Percentiles rank a stretch among this genome's conserved stretches.
These are phyloP conservation scores for Leishmania guyanensis DNA, from an alignment of 208 protist species.

Conservation along the genomic window DNA sequence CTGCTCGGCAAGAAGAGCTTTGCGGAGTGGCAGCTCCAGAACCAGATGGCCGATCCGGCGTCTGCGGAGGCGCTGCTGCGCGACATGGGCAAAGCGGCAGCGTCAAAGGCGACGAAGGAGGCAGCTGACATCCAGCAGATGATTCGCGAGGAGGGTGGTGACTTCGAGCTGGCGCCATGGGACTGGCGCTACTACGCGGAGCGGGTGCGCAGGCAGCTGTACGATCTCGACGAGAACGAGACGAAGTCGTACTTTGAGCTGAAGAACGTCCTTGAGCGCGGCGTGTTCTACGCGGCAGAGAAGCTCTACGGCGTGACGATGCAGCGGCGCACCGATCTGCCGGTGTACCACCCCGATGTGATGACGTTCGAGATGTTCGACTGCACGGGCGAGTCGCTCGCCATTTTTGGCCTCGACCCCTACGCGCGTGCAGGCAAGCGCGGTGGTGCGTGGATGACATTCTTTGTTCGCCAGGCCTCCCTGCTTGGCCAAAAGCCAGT, in stretches of 20 bases:
- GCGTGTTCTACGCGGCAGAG: constrained; percentile 58
- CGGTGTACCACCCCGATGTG: constrained; percentile 53
- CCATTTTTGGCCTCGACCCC: constrained; percentile 50
- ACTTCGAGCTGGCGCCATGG: constrained; percentile 47
- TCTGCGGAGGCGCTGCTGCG: constrained; percentile 34
- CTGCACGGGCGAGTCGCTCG: constrained; percentile 28
- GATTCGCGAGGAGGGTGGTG: constrained; percentile 28
- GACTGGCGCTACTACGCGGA: constrained; percentile 62
- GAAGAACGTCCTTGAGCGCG: constrained; percentile 47
- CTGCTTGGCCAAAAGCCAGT: constrained; percentile 47
- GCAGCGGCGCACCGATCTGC: constrained; percentile 42
- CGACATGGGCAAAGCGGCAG: constrained; percentile 16
- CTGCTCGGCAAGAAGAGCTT: constrained; percentile 55
- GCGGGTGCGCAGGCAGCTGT: constrained; percentile 44
- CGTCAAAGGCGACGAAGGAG: constrained; percentile 26
- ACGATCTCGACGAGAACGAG: constrained; percentile 53
- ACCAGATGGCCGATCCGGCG: constrained; percentile 49
- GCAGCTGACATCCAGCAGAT: constrained; percentile 35
- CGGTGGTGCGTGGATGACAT: constrained; percentile 66
- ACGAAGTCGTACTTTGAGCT: constrained; percentile 62
- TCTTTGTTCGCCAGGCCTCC: constrained; percentile 36
- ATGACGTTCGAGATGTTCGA: constrained; percentile 47
- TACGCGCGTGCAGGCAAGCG: constrained; percentile 54
- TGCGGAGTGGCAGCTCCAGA: constrained; percentile 46
- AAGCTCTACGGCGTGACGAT: constrained; percentile 59